Percentiles rank a stretch among this genome's conserved stretches.
These are phyloP conservation scores for Thalassiosira delicatula DNA, from an alignment of 352 stramenopile species.

Conservation along the genomic window DNA sequence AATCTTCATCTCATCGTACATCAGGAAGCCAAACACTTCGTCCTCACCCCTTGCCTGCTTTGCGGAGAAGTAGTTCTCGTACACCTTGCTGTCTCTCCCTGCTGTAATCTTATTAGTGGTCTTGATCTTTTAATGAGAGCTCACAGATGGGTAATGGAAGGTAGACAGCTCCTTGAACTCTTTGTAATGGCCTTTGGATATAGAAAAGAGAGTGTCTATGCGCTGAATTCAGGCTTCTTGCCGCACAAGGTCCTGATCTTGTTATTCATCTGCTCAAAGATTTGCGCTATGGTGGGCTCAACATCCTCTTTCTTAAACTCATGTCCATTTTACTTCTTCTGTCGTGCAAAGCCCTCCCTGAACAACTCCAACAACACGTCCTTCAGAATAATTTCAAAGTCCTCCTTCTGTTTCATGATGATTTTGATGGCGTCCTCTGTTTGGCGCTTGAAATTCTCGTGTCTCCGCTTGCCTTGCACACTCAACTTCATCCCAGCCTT, in stretches of 20 bases:
- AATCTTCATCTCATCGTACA: constrained; percentile 36
- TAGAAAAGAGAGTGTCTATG: neutral
- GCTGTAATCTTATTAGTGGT: too few relatives aligned
- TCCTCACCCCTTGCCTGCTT: neutral
- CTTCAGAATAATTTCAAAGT: neutral
- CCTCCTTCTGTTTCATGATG: too few relatives aligned
- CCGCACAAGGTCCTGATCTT: neutral
- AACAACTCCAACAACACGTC: neutral
- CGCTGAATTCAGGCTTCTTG: neutral
- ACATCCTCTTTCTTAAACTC: neutral
- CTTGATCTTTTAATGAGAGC: constrained; percentile 2
- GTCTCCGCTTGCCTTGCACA: too few relatives aligned
- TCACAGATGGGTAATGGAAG: constrained; percentile 5
- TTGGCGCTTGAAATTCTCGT: too few relatives aligned
- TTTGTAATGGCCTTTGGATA: neutral
- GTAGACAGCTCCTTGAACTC: constrained; percentile 3
- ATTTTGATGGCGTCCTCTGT: too few relatives aligned
- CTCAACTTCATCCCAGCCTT: too few relatives aligned
- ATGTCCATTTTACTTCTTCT: neutral
- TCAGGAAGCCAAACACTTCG: constrained; percentile 2
- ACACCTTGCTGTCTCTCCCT: too few relatives aligned
- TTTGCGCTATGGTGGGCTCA: neutral
- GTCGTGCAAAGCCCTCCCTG: too few relatives aligned
- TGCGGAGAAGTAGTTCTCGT: too few relatives aligned
- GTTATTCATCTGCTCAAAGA: neutral